These are phyloP conservation scores for Fusarium graminum DNA, from an alignment of 2,329 filamentous ascomycete species.

Conservation along the genomic window DNA sequence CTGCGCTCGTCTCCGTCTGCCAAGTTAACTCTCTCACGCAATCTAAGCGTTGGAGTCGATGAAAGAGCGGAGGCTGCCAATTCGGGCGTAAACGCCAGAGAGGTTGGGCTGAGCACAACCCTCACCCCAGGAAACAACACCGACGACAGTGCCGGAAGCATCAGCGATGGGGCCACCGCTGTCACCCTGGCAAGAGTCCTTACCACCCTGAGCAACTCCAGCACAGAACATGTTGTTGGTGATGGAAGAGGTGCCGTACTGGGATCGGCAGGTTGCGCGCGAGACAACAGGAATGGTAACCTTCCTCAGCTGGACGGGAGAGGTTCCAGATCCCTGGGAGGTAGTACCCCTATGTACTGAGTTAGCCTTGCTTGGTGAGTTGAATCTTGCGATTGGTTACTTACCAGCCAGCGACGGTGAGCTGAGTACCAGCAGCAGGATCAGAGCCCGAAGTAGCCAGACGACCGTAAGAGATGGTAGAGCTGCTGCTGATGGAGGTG, in stretches of 20 bases:
- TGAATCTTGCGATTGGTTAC: slow-evolving; percentile 1
- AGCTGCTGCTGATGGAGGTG: slow-evolving; percentile 26
- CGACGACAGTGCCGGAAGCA: slow-evolving; percentile 41
- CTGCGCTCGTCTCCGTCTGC: background rate
- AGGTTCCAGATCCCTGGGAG: slow-evolving; percentile 19
- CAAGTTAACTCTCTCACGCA: background rate
- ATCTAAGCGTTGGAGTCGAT: slow-evolving; percentile 44
- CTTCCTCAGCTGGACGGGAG: slow-evolving; percentile 48
- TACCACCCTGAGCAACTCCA: slow-evolving; percentile 46
- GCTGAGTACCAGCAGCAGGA: slow-evolving; percentile 35
- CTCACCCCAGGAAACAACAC: slow-evolving; percentile 51
- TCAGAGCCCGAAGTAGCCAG: slow-evolving; percentile 47
- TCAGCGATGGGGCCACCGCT: slow-evolving; percentile 52
- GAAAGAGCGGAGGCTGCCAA: slow-evolving; percentile 47
- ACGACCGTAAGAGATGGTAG: slow-evolving; percentile 45
- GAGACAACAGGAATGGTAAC: slow-evolving; percentile 50
- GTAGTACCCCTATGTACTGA: slow-evolving; percentile 41
- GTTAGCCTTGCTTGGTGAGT: background rate
- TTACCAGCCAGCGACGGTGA: slow-evolving; percentile 50
- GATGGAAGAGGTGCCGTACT: slow-evolving; percentile 45
- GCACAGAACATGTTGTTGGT: slow-evolving; percentile 54
- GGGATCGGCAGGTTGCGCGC: slow-evolving; percentile 45
- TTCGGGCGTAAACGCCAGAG: slow-evolving; percentile 50
- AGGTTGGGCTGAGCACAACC: slow-evolving; percentile 48
- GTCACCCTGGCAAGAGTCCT: slow-evolving; percentile 53